Evolutionary conservation across 2,329 filamentous ascomycete genomes (phyloP).

Genomic region (Raffaelea albimanens): DNA sequence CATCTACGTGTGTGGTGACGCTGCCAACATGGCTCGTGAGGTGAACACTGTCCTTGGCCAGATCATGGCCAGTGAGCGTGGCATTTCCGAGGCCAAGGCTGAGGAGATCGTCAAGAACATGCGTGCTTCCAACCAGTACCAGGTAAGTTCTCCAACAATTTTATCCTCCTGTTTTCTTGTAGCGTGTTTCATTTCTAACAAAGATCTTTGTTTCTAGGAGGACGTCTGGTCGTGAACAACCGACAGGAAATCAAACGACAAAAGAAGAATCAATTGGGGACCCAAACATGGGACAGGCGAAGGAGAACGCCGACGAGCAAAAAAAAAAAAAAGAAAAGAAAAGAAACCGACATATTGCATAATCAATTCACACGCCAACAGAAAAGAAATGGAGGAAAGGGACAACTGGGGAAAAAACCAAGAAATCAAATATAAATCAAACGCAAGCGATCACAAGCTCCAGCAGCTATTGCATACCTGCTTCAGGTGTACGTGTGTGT

Average conservation of each 20-base stretch:
- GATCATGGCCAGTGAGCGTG: constrained; percentile 77
- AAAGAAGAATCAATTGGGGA: background rate
- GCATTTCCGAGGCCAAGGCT: constrained; percentile 73
- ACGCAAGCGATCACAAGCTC: no score
- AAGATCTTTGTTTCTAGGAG: constrained; percentile 43
- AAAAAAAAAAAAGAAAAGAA: no score
- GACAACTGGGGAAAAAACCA: no score
- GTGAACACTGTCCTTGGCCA: constrained; percentile 80
- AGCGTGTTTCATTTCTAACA: constrained; percentile 1
- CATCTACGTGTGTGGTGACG: constrained; percentile 97
- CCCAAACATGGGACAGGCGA: background rate
- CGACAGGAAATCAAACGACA: background rate
- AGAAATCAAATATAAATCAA: no score
- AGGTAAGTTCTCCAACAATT: constrained; percentile 42
- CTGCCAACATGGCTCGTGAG: constrained; percentile 92
- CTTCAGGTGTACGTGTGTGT: background rate
- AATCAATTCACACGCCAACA: no score
- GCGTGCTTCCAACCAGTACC: constrained; percentile 91
- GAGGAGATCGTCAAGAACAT: constrained; percentile 97
- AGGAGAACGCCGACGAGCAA: no score
- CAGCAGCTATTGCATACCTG: no score
- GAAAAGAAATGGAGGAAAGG: no score
- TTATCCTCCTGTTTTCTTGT: background rate
- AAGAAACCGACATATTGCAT: no score
- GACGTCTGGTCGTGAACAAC: constrained; percentile 56